These are phyloP conservation scores for Leishmania guyanensis DNA, from an alignment of 208 protist species.

Conservation along the genomic window DNA sequence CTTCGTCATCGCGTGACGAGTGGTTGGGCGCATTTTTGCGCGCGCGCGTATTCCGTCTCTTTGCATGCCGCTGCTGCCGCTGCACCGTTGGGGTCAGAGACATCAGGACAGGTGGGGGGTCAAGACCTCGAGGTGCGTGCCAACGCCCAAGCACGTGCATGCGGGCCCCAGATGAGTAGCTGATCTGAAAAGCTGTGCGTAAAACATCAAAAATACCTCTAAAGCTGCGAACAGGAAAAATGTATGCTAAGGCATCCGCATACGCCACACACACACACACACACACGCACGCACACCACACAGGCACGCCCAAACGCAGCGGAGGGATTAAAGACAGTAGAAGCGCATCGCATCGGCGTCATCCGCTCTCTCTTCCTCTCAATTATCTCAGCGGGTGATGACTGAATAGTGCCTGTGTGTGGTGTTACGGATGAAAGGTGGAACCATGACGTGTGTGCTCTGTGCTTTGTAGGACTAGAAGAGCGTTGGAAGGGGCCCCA, in stretches of 20 bases:
- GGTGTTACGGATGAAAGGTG: not conserved
- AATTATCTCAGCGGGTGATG: not conserved
- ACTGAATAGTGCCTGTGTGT: not conserved
- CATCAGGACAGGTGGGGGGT: not conserved
- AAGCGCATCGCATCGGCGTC: not conserved
- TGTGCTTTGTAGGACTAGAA: not conserved
- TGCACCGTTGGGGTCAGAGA: not conserved
- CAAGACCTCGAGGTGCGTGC: too few species aligned
- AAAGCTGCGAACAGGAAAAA: not conserved
- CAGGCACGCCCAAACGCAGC: too few species aligned
- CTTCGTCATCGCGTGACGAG: too few species aligned
- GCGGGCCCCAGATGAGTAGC: not conserved
- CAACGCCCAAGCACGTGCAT: not conserved
- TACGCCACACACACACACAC: not conserved
- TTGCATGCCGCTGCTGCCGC: not conserved
- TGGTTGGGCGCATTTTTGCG: too few species aligned
- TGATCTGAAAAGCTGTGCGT: not conserved
- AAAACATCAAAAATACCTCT: not conserved
- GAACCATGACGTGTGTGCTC: not conserved
- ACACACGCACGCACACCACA: not conserved
- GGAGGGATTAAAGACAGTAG: not conserved
- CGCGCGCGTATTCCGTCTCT: not conserved
- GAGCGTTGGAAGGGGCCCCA: not conserved
- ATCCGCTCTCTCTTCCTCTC: not conserved
- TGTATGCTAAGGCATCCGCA: not conserved